phyloP scores from a whole-genome alignment of 1,284 basidiomycete species.

The Marasmius tenuissimus region DNA sequence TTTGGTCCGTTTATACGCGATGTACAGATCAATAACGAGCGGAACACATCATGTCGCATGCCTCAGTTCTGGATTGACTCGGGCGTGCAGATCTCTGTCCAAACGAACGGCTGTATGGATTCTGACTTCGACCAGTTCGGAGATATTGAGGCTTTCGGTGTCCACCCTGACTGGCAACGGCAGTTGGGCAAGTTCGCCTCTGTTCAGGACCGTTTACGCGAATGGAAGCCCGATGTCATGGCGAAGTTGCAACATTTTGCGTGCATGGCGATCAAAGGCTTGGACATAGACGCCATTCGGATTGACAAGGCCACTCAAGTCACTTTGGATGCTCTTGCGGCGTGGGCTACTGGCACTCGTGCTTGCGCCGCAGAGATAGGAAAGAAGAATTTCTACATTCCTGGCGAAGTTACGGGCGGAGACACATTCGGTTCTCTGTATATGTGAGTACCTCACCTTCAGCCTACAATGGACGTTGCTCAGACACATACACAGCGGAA shows the following conservation, averaged over 20 bases:
- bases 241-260: constrained; percentile 75
- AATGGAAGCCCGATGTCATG: constrained; percentile 57
- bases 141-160: constrained; percentile 95
- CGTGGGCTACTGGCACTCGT: constrained; percentile 75
- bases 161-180: constrained; percentile 92
- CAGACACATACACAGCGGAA: constrained; percentile 52
- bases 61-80: constrained; percentile 81
- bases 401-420: constrained; percentile 93
- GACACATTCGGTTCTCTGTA: constrained; percentile 88
- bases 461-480: not conserved
- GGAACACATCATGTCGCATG: constrained; percentile 72
- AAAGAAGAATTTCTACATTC: constrained; percentile 87
- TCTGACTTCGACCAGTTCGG: constrained; percentile 93
- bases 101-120: constrained; percentile 66
- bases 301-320: constrained; percentile 93
- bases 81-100: constrained; percentile 60
- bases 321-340: constrained; percentile 75
- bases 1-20: not conserved
- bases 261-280: constrained; percentile 81
- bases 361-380: constrained; percentile 68
- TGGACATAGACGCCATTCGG: constrained; percentile 91
- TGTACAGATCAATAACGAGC: constrained; percentile 57
- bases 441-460: constrained; percentile 48
- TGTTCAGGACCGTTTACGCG: constrained; percentile 63
- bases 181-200: constrained; percentile 92